Evolutionary conservation across 192 early-diverging fungal genomes (phyloP), one percentile per base, ranked within the genome.

Genomic region (Entomortierella lignicola): DNA sequence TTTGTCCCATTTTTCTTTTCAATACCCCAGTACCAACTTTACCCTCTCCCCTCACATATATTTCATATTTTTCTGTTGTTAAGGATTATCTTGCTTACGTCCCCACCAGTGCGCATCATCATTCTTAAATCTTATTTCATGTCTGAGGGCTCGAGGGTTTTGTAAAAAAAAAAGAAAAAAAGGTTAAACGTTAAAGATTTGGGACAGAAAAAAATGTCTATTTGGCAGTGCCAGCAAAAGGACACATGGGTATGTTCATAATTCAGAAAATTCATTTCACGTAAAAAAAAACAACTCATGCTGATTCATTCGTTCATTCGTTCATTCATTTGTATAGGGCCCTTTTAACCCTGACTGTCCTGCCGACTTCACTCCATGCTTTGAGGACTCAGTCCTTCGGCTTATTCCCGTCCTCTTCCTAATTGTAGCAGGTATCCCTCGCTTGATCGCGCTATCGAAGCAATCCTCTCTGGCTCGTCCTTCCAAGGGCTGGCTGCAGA

Each of bases 321-420:
- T 31, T 21, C 12, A 34, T 43, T 32, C 37, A 31, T 10, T 12
- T 4, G 0, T 17, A 13, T 71, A 83, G 82, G 82, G 82, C 17
- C 82, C 82, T 8, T 72, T 72, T 39, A 69, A 80, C 53, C 66
- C 70, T 11, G 55, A 69, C 15, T 80, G 82, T 31, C 55, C 71
- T 5, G 55, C 64, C 10, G 82, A 83, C 48, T 74, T 83, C 26
- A 80, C 82, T 7, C 71, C 82, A 13, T 83, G 82, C 61, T 83
- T 83, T 51, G 82, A 83, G 32, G 82, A 83, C 52, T 74, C 70
- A 0, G 34, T 68, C 8, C 31, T 77, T 1, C 34, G 53, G 18
- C 52, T 71, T 12, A 41, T 69, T n/a, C 68, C 71, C 23, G 56
- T 60, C n/a, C 39, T n/a, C 1, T 57, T 70, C 37, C 62, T 72